Evolutionary conservation across 495 filamentous ascomycete genomes (phyloP), one percentile per base, ranked within the genome.

Genomic region (Podospora sp.): DNA sequence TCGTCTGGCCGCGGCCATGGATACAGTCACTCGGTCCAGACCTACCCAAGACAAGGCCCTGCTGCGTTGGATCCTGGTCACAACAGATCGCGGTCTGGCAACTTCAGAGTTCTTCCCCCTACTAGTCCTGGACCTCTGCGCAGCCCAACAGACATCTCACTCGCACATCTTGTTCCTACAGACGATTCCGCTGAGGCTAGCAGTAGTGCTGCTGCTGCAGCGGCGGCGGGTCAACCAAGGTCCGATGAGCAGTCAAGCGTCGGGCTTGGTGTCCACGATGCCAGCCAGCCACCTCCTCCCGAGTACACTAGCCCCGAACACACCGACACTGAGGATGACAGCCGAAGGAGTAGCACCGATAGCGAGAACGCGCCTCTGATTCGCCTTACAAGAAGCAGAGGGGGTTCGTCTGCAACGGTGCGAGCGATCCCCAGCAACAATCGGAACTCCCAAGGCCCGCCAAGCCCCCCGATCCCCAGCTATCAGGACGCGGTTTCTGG

Each of bases 61-160:
- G 29, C 46, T n/a, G 55, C 53, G 7, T 65, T 75, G n/a, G 79
- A 83, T 51, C 66, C 77, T 20, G 75, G 81, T 25, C 84, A 88
- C 53, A 80, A 75, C 25, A 81, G 89, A 46, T 83, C 85, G 16
- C 79, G 82, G 50, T 89, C 87, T 68, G 82, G 86, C 46, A 87
- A 88, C 66, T 84, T 88, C 63, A 82, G 91, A 63, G 81, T 90
- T 57, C 80, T 87, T 11, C 85, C 88, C 27, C 91, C 94, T 0
- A 89, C 89, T 29, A 97, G 93, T 71, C 96, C 95, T 3, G 95
- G 96, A 0, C 95, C 95, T 1, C 83, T 92, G 52, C 88, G 95
- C 62, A 93, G 90, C 69, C 93, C 95, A n/a, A 97, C 94, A 26
- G 95, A 99, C 73, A 99, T 99, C 65, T 97, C 93, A 5, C 87